These are phyloP conservation scores for Trametes elegans DNA, from an alignment of 768 basidiomycete genomes.

Conservation along the genomic window DNA sequence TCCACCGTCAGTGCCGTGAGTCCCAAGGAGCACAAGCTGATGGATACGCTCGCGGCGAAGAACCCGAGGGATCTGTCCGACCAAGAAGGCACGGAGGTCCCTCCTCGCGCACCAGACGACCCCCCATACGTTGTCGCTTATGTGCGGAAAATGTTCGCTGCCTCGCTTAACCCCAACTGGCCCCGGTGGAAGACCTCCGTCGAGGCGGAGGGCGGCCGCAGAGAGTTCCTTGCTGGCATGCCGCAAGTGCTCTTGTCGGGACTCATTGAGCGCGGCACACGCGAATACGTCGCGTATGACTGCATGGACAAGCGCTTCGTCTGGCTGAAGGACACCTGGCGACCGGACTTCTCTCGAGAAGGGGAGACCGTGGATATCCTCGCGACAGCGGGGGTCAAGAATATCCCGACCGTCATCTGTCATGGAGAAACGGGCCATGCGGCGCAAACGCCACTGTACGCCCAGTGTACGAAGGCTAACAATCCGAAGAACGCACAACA, in stretches of 20 bases:
- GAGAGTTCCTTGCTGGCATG: not conserved
- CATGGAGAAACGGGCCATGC: constrained; percentile 1
- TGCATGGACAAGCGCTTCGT: not conserved
- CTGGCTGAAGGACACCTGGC: constrained; percentile 9
- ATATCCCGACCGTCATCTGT: constrained; percentile 4
- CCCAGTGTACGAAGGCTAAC: not conserved
- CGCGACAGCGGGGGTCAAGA: not conserved
- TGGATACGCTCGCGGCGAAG: not conserved
- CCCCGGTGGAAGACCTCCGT: not conserved
- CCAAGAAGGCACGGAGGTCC: not conserved
- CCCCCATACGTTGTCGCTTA: not conserved
- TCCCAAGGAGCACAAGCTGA: not conserved
- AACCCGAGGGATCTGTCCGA: not conserved
- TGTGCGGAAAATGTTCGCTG: not conserved
- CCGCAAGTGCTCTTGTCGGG: not conserved
- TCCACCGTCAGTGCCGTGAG: too few species aligned
- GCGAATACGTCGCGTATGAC: constrained; percentile 13
- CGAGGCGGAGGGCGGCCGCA: not conserved
- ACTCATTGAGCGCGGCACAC: not conserved
- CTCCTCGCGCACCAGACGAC: not conserved
- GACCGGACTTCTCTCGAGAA: not conserved
- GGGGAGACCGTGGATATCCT: not conserved
- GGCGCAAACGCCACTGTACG: not conserved
- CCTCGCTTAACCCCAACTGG: not conserved
- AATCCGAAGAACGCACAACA: not conserved